These are phyloP conservation scores for Gautieria morchelliformis DNA, from an alignment of 768 basidiomycete species.

Conservation along the genomic window DNA sequence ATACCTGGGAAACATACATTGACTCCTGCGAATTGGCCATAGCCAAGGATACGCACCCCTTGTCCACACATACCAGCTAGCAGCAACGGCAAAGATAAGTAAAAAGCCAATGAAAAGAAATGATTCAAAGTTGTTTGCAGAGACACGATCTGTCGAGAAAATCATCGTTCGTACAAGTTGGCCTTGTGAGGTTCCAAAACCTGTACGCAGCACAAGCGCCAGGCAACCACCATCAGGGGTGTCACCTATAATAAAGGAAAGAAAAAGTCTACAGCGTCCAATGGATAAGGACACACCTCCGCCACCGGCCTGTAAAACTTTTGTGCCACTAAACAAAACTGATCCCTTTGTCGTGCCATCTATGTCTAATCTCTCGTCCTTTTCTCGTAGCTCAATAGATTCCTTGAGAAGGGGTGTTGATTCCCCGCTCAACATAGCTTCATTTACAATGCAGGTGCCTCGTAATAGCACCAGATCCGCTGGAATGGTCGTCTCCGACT, in stretches of 20 bases:
- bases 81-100: conserved; percentile 94
- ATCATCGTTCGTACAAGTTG: conserved; percentile 98
- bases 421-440: conserved; percentile 98
- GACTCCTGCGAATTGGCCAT: not conserved
- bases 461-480: conserved; percentile 89
- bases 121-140: conserved; percentile 90
- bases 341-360: conserved; percentile 81
- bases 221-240: conserved; percentile 92
- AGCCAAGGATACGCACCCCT: conserved; percentile 50
- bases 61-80: conserved; percentile 97
- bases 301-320: conserved; percentile 76
- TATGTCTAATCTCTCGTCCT: conserved; percentile 67
- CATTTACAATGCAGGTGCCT: conserved; percentile 94
- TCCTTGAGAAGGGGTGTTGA: conserved; percentile 96
- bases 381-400: conserved; percentile 78
- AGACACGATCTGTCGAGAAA: conserved; percentile 93
- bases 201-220: conserved; percentile 86
- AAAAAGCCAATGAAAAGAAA: conserved; percentile 98
- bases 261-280: not conserved
- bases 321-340: conserved; percentile 94
- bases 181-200: conserved; percentile 96
- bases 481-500: conserved; percentile 77
- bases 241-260: conserved; percentile 26
- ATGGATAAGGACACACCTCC: conserved; percentile 31
- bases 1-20: conserved; percentile 44